Evolutionary conservation across 441 rosid genomes (phyloP), one percentile per base, ranked within the genome.

Genomic region (Pelargonium australe): DNA sequence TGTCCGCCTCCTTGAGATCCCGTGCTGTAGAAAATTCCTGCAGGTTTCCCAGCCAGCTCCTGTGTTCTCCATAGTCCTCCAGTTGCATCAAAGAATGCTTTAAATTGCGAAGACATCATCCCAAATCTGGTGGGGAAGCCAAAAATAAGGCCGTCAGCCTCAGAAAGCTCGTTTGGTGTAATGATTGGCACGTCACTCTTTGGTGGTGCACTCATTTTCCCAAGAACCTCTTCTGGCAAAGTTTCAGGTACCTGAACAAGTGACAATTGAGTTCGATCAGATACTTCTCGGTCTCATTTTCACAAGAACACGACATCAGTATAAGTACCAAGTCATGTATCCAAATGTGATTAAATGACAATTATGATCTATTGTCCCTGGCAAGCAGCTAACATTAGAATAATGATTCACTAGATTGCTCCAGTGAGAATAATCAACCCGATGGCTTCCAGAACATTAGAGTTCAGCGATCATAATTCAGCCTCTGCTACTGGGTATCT

Each of bases 1-100:
- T 94, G 98, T 53, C 98, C 98, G 55, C 98, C 98, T 37, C 98
- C 98, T 79, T 94, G 96, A 60, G 98, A 88, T n/a, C 94, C 98
- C 12, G 96, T 94, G 90, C 97, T 88, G 76, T 79, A 83, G 84
- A 94, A 94, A 77, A 94, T 80, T 63, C 98, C 98, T 8, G 98
- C 98, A 49, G 98, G 96, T 76, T 91, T 94, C 68, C 98, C 97
- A 0, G 98, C 96, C 23, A 94, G 98, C 71, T 83, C 78, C 68
- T 91, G 98, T 66, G 96, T 76, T 77, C 90, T 83, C 98, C 98
- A 91, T 45, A 88, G 85, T 44, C 95, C 89, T 65, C 95, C 96
- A 0, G 98, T 94, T 25, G 96, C 87, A 68, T 94, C 98, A 71
- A 94, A 12, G 75, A 94, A 94, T 40, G 98, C 96, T 76, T 94